Base-by-base conservation (phyloP, 805 yeast species). In the Wickerhamomyces xylosicus region DNA sequence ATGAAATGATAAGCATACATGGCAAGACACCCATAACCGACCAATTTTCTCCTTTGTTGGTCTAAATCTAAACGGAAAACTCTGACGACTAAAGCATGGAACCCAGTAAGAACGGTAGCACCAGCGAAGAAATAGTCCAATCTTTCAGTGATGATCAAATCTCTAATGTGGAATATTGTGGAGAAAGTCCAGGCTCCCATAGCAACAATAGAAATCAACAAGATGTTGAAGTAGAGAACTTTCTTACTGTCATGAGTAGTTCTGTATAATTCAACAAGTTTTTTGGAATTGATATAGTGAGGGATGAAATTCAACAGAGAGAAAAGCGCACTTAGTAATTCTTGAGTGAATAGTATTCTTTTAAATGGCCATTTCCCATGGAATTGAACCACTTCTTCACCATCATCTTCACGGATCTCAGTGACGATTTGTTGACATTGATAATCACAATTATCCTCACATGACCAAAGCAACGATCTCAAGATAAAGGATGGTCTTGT, bases 301-400 rank as follows among this genome's bases (percentile, higher is more conserved):
- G 90, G 85, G 13, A 77, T 41, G 43, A 78, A 72, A 51, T 83
- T 83, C 18, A 74, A 67, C 5, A 83, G 50, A n/a, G 95, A 83
- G 57, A 92, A 90, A 2, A 86, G 17, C 1, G 83, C 77, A 13
- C 94, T 80, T 19, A 79, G 84, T 0, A 86, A 62, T 56, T 92
- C 98, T 58, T 92, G 98, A 11, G 82, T 64, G 0, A 95, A 95
- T n/a, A 70, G 59, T 0, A 83, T 53, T 37, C 98, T 68, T 15
- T 66, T 45, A 52, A 92, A 92, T 2, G 97, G 97, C 98, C 98
- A 92, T 62, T 92, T 92, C 0, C 98, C 98, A 58, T 92, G 96
- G 61, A 85, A 92, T 57, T 92, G 98, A 32, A 70, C 69, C 0
- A 85, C 63, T 40, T 76, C 79, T 42, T 71, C 67, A n/a, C 69